Base-by-base conservation (phyloP, 176 grass and related monocot species). In the Secale cereale region DNA sequence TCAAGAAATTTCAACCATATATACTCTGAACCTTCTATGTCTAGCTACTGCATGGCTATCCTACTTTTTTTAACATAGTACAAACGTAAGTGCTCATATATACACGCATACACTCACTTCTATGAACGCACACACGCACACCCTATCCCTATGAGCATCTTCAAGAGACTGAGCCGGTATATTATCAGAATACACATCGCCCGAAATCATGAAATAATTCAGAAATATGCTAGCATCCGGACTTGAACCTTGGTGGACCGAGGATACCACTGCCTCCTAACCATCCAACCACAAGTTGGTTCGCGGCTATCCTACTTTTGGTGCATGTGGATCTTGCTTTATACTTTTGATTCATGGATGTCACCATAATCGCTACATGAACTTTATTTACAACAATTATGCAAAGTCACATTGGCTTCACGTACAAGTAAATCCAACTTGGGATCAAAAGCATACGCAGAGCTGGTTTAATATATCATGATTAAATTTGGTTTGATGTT, bases 311-410 rank as follows among this genome's bases (percentile, higher is more conserved):
- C 33, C 7, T 67, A 70, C 33, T 43, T 74, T 74, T 29, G 41
- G 25, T 46, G 71, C 26, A 50, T 23, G 40, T 67, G 32, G 66
- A 43, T 59, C 71, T 74, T 45, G 70, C 31, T 35, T 90, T 79
- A 30, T 50, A n/a, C 11, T 27, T 74, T 74, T 29, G 25, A 26
- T 46, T 9, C 26, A 50, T 4, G 31, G 36, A 15, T 17, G 6
- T 73, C 69, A 30, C 52, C 70, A 64, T 76, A 62, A 78, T 65
- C 5, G 16, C 3, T 9, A 46, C 16, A 52, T 27, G 22, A 22
- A 15, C 36, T 86, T 82, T 70, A 39, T 39, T 50, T 50, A 50
- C 46, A 37, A 12, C 22, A 65, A 14, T 65, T 65, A 16, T 65
- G 27, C 27, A 65, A 65, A 3, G 1, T 50, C 62, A 31, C 62